phyloP scores from a whole-genome alignment of 805 yeast genomes.

The Saccharomycopsis guyanensis region DNA sequence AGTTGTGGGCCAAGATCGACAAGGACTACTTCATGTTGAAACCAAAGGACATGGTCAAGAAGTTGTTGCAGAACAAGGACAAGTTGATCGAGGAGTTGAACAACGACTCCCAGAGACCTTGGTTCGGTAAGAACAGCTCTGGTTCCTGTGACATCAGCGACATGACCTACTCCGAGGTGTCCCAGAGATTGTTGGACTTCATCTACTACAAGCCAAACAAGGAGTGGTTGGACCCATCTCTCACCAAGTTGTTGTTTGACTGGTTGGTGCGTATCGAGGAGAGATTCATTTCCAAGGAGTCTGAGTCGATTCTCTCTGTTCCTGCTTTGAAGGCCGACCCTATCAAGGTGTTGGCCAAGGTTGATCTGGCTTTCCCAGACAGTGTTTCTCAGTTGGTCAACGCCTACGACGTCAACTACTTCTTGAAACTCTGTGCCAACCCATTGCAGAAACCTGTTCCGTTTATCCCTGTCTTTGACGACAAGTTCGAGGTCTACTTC shows the following conservation, averaged over 20 bases:
- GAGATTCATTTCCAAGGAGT: constrained; percentile 63
- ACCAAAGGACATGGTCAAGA: constrained; percentile 76
- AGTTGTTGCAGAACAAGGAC: constrained; percentile 74
- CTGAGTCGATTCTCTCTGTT: constrained; percentile 67
- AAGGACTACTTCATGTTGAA: constrained; percentile 88
- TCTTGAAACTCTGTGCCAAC: constrained; percentile 72
- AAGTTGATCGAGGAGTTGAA: constrained; percentile 80
- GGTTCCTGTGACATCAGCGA: constrained; percentile 88
- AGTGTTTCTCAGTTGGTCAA: constrained; percentile 78
- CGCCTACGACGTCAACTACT: constrained; percentile 93
- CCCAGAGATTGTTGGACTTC: constrained; percentile 78
- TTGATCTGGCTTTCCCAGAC: constrained; percentile 63
- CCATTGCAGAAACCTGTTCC: constrained; percentile 97
- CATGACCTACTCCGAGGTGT: constrained; percentile 92
- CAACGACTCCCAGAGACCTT: constrained; percentile 94
- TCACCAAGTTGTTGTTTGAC: constrained; percentile 81
- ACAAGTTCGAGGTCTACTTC: constrained; percentile 90
- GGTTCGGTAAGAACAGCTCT: constrained; percentile 78
- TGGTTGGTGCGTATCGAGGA: constrained; percentile 94
- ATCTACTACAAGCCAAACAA: constrained; percentile 65
- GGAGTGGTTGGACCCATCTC: constrained; percentile 76
- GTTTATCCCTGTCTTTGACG: constrained; percentile 91
- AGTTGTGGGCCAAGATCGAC: constrained; percentile 96
- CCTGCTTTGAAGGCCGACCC: constrained; percentile 66
- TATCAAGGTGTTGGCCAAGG: constrained; percentile 44